Conservation (phyloP, 2,329 filamentous ascomycete species). For the Colletotrichum sp. region DNA sequence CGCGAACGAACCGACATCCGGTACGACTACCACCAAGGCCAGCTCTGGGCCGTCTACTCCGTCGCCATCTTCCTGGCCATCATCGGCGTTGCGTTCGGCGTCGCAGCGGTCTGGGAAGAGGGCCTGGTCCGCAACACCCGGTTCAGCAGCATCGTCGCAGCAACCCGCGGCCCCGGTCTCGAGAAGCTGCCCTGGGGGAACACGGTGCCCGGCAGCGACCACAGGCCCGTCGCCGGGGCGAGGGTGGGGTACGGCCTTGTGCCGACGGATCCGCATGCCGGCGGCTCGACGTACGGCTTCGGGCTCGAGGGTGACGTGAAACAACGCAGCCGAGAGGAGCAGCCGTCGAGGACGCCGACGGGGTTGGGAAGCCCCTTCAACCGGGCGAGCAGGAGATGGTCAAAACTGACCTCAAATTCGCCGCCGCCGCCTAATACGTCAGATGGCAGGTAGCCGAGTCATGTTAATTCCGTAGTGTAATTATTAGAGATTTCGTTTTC, state of each 20-base stretch:
- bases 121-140: slow-evolving; percentile 38
- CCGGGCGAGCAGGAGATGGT: slow-evolving; percentile 9
- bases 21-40: slow-evolving; percentile 30
- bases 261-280: slow-evolving; percentile 22
- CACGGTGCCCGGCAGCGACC: neutral
- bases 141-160: slow-evolving; percentile 43
- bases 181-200: slow-evolving; percentile 33
- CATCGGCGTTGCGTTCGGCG: slow-evolving; percentile 31
- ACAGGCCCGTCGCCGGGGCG: slow-evolving; percentile 8
- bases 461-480: neutral
- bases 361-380: slow-evolving; percentile 7
- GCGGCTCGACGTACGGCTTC: slow-evolving; percentile 30
- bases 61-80: slow-evolving; percentile 33
- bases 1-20: slow-evolving; percentile 30
- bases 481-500: neutral
- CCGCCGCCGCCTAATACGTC: neutral
- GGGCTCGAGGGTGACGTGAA: slow-evolving; percentile 34
- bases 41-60: slow-evolving; percentile 40
- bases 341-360: slow-evolving; percentile 1
- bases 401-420: neutral
- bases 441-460: neutral
- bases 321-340: neutral
- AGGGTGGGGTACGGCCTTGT: slow-evolving; percentile 22
- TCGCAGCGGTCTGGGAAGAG: slow-evolving; percentile 32
- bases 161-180: slow-evolving; percentile 38